Evolutionary conservation across 805 yeast genomes (phyloP), one percentile per base, ranked within the genome.

Genomic region (Teunomyces kruisii): DNA sequence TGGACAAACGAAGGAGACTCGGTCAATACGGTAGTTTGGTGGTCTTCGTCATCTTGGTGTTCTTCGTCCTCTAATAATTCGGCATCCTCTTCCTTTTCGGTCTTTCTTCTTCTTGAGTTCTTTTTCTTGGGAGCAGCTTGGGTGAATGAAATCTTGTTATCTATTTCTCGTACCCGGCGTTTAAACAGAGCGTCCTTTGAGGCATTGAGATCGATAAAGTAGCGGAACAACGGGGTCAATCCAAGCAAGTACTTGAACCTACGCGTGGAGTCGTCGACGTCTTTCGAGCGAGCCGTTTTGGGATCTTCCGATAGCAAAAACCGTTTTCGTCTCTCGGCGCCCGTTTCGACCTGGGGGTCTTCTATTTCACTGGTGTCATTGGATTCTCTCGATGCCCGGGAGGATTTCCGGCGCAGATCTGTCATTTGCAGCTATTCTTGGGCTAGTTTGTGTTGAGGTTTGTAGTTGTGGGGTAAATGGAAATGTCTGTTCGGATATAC

Each of bases 41-140:
- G 72, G 30, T 76, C 80, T 28, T 72, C 76, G 32, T 64, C 72
- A 38, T 72, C 78, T 50, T 78, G 87, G 40, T 72, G 80, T 50
- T 80, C 88, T 63, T 89, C 97, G 46, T 86, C 96, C 45, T 83
- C 80, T 58, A 92, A 75, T 46, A 92, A 74, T 63, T 92, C 97
- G 2, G 89, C 95, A 63, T 92, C 98, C 66, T 92, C 99, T 64
- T 92, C 97, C 65, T 88, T 86, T 65, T 94, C 98, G 0, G 96
- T 83, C 58, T 91, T 94, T 52, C 97, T 78, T 44, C 87, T 81
- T 40, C 94, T 83, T 22, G 70, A 51, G 47, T 53, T 52, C 51
- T 57, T 44, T 43, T 42, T 54, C 32, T 45, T 54, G n/a, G 55
- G 50, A 22, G 53, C 46, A 12, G 54, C 51, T 40, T 64, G 66